phyloP scores from a whole-genome alignment of 495 filamentous ascomycete genomes.

The Lophiotrema nucula region DNA sequence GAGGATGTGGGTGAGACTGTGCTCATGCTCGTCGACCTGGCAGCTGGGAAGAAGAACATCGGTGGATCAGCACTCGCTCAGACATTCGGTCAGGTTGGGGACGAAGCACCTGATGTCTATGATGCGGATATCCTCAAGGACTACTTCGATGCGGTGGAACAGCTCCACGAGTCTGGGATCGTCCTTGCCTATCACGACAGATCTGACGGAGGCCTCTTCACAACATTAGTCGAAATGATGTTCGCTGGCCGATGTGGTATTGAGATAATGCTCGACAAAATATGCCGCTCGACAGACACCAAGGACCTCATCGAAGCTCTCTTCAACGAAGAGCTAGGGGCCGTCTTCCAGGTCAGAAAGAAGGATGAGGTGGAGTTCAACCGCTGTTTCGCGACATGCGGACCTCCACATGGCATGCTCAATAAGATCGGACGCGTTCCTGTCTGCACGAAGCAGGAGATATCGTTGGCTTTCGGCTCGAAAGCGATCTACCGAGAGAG shows the following conservation, averaged over 20 bases:
- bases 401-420: slow-evolving; percentile 76
- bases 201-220: slow-evolving; percentile 90
- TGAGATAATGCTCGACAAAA: slow-evolving; percentile 76
- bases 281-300: slow-evolving; percentile 55
- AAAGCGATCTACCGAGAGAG: slow-evolving; percentile 64
- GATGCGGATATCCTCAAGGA: slow-evolving; percentile 79
- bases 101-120: slow-evolving; percentile 80
- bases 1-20: slow-evolving; percentile 89
- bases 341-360: slow-evolving; percentile 90
- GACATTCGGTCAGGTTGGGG: slow-evolving; percentile 82
- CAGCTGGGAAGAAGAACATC: slow-evolving; percentile 70
- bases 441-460: slow-evolving; percentile 68
- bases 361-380: slow-evolving; percentile 81
- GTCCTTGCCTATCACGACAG: slow-evolving; percentile 94
- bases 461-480: slow-evolving; percentile 71
- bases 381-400: slow-evolving; percentile 87
- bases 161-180: slow-evolving; percentile 80
- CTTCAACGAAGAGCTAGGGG: slow-evolving; percentile 97
- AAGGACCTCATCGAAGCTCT: slow-evolving; percentile 69
- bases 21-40: slow-evolving; percentile 88
- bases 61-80: slow-evolving; percentile 93
- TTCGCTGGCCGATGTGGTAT: slow-evolving; percentile 92
- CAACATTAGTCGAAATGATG: slow-evolving; percentile 94
- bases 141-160: slow-evolving; percentile 85
- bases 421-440: slow-evolving; percentile 77